A percentile compares a stretch with the other conserved stretches of the same genome.
These are phyloP conservation scores for Fusarium napiforme DNA, from an alignment of 2,329 filamentous ascomycete species.

Conservation along the genomic window DNA sequence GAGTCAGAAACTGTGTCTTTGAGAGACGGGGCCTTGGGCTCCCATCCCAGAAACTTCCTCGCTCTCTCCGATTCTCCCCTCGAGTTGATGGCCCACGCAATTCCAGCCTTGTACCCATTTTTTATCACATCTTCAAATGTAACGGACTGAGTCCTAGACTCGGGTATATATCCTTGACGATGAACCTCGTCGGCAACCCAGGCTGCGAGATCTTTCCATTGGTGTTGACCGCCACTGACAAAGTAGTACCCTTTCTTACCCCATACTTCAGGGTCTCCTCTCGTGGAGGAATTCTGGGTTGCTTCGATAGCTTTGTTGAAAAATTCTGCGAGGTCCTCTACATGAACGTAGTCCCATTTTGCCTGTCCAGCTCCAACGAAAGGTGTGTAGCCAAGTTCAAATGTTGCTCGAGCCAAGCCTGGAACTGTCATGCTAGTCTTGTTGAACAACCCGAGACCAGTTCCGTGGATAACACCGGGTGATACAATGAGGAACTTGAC, in stretches of 20 bases:
- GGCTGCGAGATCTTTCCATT: constrained; percentile 69
- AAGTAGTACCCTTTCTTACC: constrained; percentile 74
- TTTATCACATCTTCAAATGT: constrained; percentile 46
- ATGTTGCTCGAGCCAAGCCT: constrained; percentile 52
- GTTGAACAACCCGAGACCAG: constrained; percentile 60
- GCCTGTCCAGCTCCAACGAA: constrained; percentile 56
- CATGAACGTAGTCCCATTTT: constrained; percentile 65
- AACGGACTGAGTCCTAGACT: constrained; percentile 43
- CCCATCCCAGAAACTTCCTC: constrained; percentile 59
- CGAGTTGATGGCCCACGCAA: constrained; percentile 55
- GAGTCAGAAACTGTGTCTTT: constrained; percentile 53
- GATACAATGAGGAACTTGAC: constrained; percentile 59
- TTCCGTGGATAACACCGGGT: constrained; percentile 64
- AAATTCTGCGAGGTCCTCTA: constrained; percentile 59
- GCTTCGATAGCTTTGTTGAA: constrained; percentile 59
- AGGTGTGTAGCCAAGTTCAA: constrained; percentile 58
- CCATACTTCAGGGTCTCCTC: constrained; percentile 70
- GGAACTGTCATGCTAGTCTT: constrained; percentile 62
- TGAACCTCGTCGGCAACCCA: constrained; percentile 65
- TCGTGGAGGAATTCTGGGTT: constrained; percentile 65
- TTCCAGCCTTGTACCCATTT: constrained; percentile 40
- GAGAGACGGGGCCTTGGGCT: constrained; percentile 50
- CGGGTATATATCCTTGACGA: constrained; percentile 48
- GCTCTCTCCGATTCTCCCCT: constrained; percentile 57
- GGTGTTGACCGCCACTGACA: constrained; percentile 61